Evolutionary conservation across 495 filamentous ascomycete species (phyloP).

Genomic region (Daldinia grandis): DNA sequence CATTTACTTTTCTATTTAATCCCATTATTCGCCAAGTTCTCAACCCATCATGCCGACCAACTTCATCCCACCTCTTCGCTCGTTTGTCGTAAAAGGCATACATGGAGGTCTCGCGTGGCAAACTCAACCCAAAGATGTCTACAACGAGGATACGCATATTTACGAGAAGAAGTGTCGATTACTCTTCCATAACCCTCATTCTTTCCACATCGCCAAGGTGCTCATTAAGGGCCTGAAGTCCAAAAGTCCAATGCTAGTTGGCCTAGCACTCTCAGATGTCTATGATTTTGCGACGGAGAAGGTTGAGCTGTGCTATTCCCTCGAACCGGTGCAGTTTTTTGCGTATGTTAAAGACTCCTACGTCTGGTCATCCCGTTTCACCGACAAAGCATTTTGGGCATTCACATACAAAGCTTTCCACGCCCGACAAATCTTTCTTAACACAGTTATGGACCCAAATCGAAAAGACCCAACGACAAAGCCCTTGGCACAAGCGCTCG

Average conservation of each 20-base stretch:
- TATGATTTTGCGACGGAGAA: slow-evolving; percentile 29
- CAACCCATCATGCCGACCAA: not conserved
- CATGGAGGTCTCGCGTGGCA: slow-evolving; percentile 24
- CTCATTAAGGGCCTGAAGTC: slow-evolving; percentile 5
- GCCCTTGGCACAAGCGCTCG: slow-evolving; percentile 19
- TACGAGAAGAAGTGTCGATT: not conserved
- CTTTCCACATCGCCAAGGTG: slow-evolving; percentile 22
- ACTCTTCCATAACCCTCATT: slow-evolving; percentile 26
- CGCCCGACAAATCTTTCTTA: slow-evolving; percentile 27
- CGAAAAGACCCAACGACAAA: not conserved
- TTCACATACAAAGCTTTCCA: slow-evolving; percentile 41
- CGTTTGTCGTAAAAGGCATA: slow-evolving; percentile 1
- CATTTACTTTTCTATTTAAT: not conserved
- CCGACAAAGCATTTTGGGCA: slow-evolving; percentile 33
- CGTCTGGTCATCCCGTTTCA: slow-evolving; percentile 15
- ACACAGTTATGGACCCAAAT: not conserved
- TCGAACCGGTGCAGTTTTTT: slow-evolving; percentile 26
- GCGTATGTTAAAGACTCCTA: slow-evolving; percentile 21
- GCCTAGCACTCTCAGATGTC: slow-evolving; percentile 16
- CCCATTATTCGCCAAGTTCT: not conserved
- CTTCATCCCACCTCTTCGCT: not conserved
- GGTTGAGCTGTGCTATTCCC: not conserved
- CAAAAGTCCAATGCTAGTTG: not conserved
- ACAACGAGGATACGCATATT: not conserved
- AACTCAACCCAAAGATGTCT: slow-evolving; percentile 5